phyloP scores from a whole-genome alignment of 1,284 basidiomycete species.

The Erythrobasidium hasegawianum region DNA sequence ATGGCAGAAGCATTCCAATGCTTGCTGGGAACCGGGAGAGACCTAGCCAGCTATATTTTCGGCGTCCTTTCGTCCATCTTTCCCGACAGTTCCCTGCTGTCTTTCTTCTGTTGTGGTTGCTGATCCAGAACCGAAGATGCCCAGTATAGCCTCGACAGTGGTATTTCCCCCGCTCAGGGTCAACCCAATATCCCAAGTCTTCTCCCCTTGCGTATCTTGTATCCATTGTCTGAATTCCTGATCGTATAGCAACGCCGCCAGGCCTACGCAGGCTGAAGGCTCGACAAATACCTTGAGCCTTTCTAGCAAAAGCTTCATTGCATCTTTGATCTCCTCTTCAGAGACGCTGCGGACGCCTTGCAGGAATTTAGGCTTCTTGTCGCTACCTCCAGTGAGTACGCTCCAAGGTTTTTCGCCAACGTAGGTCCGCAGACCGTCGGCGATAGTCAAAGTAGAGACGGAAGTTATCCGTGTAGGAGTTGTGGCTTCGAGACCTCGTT shows the following conservation, averaged over 20 bases:
- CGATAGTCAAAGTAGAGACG: conserved; percentile 33
- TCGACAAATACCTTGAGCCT: conserved; percentile 36
- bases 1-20: too few relatives aligned
- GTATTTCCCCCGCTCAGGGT: conserved; percentile 30
- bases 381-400: conserved; percentile 21
- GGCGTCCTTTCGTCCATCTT: conserved; percentile 14
- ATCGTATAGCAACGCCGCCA: conserved; percentile 31
- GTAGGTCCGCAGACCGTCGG: conserved; percentile 35
- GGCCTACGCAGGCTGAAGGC: conserved; percentile 33
- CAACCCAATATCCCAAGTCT: conserved; percentile 26
- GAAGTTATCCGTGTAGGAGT: conserved; percentile 14
- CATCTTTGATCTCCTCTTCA: conserved; percentile 36
- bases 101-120: neutral
- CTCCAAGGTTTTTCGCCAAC: conserved; percentile 32
- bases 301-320: conserved; percentile 33
- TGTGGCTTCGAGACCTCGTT: conserved; percentile 33
- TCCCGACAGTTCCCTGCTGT: conserved; percentile 21
- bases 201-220: conserved; percentile 12
- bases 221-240: conserved; percentile 29
- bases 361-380: conserved; percentile 18
- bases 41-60: conserved; percentile 33
- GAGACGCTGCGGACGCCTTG: conserved; percentile 34
- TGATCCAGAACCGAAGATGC: conserved; percentile 11
- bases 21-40: too few relatives aligned
- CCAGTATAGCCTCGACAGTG: conserved; percentile 27